These are phyloP conservation scores for Aristolochia contorta DNA, from an alignment of 164 flowering plant species.

Conservation along the genomic window DNA sequence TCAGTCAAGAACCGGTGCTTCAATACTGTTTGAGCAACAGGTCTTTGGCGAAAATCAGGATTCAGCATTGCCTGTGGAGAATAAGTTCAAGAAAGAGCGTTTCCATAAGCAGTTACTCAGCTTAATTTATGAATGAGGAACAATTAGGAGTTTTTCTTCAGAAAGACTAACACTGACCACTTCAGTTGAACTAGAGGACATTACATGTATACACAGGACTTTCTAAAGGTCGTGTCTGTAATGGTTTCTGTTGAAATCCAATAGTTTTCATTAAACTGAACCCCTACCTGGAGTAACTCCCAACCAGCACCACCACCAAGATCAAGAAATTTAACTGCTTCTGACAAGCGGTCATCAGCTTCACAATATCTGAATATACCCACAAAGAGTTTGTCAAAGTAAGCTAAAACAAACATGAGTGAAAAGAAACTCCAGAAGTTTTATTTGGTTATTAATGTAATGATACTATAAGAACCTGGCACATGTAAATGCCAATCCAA, in stretches of 20 bases:
- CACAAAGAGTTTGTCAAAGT: too few species aligned
- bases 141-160: too few species aligned
- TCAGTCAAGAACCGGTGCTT: conserved; percentile 70
- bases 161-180: background rate
- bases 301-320: conserved; percentile 88
- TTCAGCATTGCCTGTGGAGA: conserved; percentile 68
- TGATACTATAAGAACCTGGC: too few species aligned
- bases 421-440: too few species aligned
- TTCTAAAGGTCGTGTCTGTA: background rate
- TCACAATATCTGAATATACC: conserved; percentile 56
- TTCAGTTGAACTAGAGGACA: background rate
- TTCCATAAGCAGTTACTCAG: too few species aligned
- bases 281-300: conserved; percentile 79
- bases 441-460: too few species aligned
- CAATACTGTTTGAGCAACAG: conserved; percentile 68
- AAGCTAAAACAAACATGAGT: too few species aligned
- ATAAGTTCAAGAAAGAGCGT: too few species aligned
- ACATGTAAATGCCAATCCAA: too few species aligned
- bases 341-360: conserved; percentile 74
- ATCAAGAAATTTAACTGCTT: conserved; percentile 81
- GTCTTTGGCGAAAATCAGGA: conserved; percentile 63
- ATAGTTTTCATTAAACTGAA: background rate
- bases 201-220: background rate
- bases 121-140: too few species aligned
- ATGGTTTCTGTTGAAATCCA: too few species aligned